phyloP scores from a whole-genome alignment of 306 rosid species.

The Herpetospermum pedunculosum region DNA sequence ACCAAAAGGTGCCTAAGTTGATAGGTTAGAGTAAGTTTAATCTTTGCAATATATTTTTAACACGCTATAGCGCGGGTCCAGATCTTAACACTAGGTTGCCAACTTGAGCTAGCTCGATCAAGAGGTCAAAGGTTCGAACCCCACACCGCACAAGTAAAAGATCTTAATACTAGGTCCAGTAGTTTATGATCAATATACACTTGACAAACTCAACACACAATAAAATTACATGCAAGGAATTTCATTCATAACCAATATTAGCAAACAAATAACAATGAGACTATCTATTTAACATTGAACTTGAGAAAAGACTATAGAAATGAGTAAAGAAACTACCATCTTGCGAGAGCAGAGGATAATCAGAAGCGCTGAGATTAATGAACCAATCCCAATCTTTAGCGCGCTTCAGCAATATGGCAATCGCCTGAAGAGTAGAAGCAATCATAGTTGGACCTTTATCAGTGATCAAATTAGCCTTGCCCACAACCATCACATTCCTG shows the following conservation, averaged over 20 bases:
- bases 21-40: no score
- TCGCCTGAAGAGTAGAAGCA: conserved; percentile 62
- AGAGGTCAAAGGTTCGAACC: no score
- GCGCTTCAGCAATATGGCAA: conserved; percentile 56
- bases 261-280: background rate
- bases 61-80: background rate
- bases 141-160: no score
- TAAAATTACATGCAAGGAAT: background rate
- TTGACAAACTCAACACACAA: background rate
- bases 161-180: background rate
- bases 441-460: conserved; percentile 68
- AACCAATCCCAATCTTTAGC: conserved; percentile 85
- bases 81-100: background rate
- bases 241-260: background rate
- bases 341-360: conserved; percentile 84
- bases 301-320: background rate
- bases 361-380: conserved; percentile 73
- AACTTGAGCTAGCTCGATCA: no score
- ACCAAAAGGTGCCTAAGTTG: no score
- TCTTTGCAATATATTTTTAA: no score
- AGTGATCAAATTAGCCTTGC: conserved; percentile 63
- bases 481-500: conserved; percentile 76
- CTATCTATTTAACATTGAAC: background rate
- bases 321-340: conserved; percentile 39
- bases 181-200: background rate